Conservation (phyloP, 2,329 filamentous ascomycete genomes). For the Fusarium sp. region DNA sequence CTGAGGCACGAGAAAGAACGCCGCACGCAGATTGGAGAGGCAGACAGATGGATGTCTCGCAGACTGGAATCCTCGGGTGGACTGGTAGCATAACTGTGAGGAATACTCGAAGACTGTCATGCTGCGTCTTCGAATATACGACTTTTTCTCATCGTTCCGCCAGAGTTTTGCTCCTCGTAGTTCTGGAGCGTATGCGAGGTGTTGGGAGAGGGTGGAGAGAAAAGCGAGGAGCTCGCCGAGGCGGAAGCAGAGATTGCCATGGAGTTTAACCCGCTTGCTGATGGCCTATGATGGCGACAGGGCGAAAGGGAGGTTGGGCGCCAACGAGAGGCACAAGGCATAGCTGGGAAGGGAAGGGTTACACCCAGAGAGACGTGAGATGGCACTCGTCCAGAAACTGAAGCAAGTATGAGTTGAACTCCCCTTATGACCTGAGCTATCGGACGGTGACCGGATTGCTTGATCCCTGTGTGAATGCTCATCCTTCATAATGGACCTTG, state of each 20-base stretch:
- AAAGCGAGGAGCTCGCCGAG: neutral
- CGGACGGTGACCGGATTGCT: neutral
- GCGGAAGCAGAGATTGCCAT: neutral
- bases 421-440: neutral
- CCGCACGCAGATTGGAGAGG: neutral
- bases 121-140: neutral
- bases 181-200: neutral
- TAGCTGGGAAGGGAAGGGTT: neutral
- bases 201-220: neutral
- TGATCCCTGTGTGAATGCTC: neutral
- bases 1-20: neutral
- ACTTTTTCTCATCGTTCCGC: neutral
- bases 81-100: neutral
- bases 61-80: neutral
- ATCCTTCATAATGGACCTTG: neutral
- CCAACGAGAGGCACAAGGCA: neutral
- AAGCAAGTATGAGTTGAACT: neutral
- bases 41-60: neutral
- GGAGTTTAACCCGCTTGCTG: constrained; percentile 33
- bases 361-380: neutral
- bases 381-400: neutral
- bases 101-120: neutral
- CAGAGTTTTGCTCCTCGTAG: neutral
- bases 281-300: neutral
- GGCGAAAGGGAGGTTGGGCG: neutral